Base-by-base conservation (phyloP, 306 rosid genomes). In the Vigna radiata region DNA sequence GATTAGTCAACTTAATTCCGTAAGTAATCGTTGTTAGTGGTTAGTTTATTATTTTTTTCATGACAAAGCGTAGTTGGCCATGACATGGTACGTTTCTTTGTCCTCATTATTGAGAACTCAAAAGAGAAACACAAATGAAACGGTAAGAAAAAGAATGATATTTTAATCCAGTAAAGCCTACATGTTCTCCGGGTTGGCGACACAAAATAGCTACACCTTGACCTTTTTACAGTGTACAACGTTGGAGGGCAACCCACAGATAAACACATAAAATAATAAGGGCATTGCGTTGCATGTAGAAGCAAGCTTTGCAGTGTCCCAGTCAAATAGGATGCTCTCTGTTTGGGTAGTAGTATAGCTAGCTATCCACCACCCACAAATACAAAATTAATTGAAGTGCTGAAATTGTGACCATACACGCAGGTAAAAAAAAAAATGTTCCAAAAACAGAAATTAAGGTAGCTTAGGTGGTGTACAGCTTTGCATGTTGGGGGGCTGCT, bases 151-250 rank as follows among this genome's bases (percentile, higher is more conserved):
- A 36, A 73, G 68, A 16, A 53, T 37, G 1, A 36, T 72, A 67
- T 70, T 53, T 62, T 70, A 52, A 52, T 60, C 10, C 25, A 53
- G 70, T 63, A 47, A 64, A 82, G 72, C 69, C 78, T 54, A 68
- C 61, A 60, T 85, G 89, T 71, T 83, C 83, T 83, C 82, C 39
- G 78, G 89, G 85, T 76, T 68, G 85, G 84, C 72, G 89, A 83
- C 85, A 68, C 37, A 77, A 60, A 48, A 41, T 64, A 9, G 56
- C 63, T 54, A 46, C n/a, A 76, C 65, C 74, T 71, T 80, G 77
- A 80, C 84, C 77, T 59, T 59, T 44, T 58, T 21, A 64, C 76
- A 58, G 21, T 47, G 55, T 43, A 54, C 64, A 44, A 71, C 55
- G 47, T 82, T 70, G 85, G 68, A 60, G 73, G 10, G 63, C 37